Evolutionary conservation across 2,329 filamentous ascomycete species (phyloP).

Genomic region (Paraconiothyrium brasiliense): DNA sequence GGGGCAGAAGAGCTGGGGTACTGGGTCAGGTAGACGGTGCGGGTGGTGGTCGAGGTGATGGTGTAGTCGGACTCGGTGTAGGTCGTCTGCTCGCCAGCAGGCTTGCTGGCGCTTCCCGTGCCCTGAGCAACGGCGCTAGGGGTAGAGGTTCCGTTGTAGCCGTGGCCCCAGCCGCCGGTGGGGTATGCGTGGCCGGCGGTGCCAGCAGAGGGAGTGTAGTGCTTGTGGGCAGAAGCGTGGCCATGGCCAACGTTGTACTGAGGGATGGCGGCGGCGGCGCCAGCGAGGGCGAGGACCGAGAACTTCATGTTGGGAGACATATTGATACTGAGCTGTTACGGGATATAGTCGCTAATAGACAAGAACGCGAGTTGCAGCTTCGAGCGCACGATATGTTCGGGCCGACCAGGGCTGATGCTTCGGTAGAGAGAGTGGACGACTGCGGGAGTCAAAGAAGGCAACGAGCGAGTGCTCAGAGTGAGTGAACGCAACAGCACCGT

Average conservation of each 20-base stretch:
- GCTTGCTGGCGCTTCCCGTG: conserved; percentile 32
- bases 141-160: conserved; percentile 37
- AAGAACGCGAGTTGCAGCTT: conserved; percentile 44
- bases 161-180: conserved; percentile 40
- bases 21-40: conserved; percentile 37
- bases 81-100: conserved; percentile 33
- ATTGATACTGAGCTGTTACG: conserved; percentile 16
- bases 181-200: conserved; percentile 37
- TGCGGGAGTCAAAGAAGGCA: conserved; percentile 47
- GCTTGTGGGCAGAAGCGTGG: conserved; percentile 42
- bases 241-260: conserved; percentile 38
- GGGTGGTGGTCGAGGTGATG: conserved; percentile 38
- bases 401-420: conserved; percentile 56
- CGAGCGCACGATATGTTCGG: conserved; percentile 47
- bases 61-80: conserved; percentile 36
- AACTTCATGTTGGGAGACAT: conserved; percentile 51
- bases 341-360: conserved; percentile 21
- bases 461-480: conserved; percentile 56
- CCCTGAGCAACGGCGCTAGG: conserved; percentile 19
- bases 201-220: conserved; percentile 23
- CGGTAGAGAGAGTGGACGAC: conserved; percentile 45
- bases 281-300: conserved; percentile 55
- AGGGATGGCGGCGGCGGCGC: conserved; percentile 48
- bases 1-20: conserved; percentile 30
- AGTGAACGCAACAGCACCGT: conserved; percentile 47